Evolutionary conservation across 495 filamentous ascomycete species (phyloP).

Genomic region (Saxophila tyrrhenica): DNA sequence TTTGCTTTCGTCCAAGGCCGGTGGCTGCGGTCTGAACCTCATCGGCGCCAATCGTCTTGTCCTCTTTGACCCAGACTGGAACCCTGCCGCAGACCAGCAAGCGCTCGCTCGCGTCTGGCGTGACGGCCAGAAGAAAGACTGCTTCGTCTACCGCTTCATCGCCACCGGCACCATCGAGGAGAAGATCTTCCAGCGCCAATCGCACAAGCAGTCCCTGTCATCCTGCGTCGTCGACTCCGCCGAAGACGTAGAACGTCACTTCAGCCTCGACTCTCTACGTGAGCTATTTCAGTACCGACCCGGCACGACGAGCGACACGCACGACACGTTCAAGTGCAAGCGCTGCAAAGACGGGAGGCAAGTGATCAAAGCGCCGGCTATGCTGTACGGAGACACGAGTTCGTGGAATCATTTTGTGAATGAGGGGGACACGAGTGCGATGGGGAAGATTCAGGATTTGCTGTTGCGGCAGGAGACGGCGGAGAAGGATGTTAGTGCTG

Average conservation of each 20-base stretch:
- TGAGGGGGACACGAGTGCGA: conserved; percentile 50
- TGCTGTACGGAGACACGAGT: conserved; percentile 96
- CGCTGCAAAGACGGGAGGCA: conserved; percentile 79
- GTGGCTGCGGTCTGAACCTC: conserved; percentile 92
- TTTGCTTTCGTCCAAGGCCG: conserved; percentile 88
- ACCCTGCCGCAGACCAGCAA: conserved; percentile 96
- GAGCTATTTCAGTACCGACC: conserved; percentile 89
- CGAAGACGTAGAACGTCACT: conserved; percentile 94
- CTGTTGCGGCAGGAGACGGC: conserved; percentile 76
- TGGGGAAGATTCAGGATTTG: conserved; percentile 81
- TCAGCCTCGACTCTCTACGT: conserved; percentile 73
- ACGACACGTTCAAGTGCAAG: conserved; percentile 99
- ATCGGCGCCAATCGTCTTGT: conserved; percentile 96
- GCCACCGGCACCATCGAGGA: conserved; percentile 96
- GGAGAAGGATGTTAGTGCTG: conserved; percentile 73
- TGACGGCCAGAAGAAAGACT: conserved; percentile 98
- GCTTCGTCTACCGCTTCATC: conserved; percentile 98
- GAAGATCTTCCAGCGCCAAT: conserved; percentile 98
- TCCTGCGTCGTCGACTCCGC: conserved; percentile 96
- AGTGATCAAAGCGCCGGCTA: conserved; percentile 75
- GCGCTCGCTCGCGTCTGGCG: conserved; percentile 95
- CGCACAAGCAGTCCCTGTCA: conserved; percentile 92
- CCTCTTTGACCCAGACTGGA: conserved; percentile 98
- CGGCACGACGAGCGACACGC: conserved; percentile 79
- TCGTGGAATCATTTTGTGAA: conserved; percentile 98